Percentiles rank a stretch among this genome's conserved stretches.
These are phyloP conservation scores for Pseudogymnoascus sp. DNA, from an alignment of 2,329 filamentous ascomycete species.

Conservation along the genomic window DNA sequence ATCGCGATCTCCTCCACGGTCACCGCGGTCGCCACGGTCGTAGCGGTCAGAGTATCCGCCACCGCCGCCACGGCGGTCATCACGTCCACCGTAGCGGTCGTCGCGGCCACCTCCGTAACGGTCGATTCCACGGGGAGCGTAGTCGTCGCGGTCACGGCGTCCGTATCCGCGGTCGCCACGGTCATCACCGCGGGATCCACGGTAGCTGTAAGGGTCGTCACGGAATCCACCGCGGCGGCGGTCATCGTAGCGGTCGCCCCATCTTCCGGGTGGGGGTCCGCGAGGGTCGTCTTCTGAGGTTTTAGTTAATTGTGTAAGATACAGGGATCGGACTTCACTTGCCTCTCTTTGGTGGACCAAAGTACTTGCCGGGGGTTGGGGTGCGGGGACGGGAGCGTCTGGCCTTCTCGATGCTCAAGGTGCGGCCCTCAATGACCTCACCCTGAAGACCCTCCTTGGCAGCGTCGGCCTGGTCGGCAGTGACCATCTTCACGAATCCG, in stretches of 20 bases:
- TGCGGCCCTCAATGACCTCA: constrained; percentile 89
- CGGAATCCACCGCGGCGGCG: constrained; percentile 44
- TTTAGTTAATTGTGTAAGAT: constrained; percentile 26
- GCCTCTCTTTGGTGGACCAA: constrained; percentile 96
- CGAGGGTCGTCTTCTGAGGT: constrained; percentile 45
- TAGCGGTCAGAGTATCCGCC: constrained; percentile 36
- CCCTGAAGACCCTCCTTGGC: constrained; percentile 94
- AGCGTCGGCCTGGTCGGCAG: constrained; percentile 87
- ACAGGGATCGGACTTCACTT: constrained; percentile 40
- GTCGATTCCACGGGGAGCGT: constrained; percentile 30
- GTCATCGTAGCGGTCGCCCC: constrained; percentile 53
- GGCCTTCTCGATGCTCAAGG: constrained; percentile 97
- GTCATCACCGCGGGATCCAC: constrained; percentile 38
- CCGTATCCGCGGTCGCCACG: constrained; percentile 34
- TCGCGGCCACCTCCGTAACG: constrained; percentile 26
- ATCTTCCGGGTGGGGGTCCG: constrained; percentile 36
- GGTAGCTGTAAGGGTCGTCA: constrained; percentile 51
- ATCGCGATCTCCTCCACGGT: constrained; percentile 41
- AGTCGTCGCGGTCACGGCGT: constrained; percentile 32
- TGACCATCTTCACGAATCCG: constrained; percentile 98
- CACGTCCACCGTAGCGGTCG: constrained; percentile 27
- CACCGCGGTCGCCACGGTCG: constrained; percentile 27
- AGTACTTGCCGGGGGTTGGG: constrained; percentile 97
- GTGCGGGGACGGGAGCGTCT: constrained; percentile 90
- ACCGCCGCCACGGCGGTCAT: constrained; percentile 39